These are phyloP conservation scores for Kwoniella botswanensis DNA, from an alignment of 768 basidiomycete species.

Conservation along the genomic window DNA sequence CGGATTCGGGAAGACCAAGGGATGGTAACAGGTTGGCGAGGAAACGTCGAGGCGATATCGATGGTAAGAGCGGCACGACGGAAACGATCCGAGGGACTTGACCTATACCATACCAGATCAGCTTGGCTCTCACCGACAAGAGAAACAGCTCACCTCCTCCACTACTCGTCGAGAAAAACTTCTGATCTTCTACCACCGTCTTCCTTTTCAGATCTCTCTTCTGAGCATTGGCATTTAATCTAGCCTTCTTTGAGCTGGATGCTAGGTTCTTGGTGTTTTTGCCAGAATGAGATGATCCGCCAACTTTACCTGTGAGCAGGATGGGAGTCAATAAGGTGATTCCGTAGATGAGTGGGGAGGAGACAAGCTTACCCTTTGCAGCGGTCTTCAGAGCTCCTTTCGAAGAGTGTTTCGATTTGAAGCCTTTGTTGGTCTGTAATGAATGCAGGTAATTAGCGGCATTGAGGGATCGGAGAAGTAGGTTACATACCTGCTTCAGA, in stretches of 20 bases:
- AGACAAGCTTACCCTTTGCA: conserved; percentile 70
- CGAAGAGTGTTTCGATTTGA: conserved; percentile 88
- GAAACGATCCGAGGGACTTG: conserved; percentile 77
- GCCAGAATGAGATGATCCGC: conserved; percentile 40
- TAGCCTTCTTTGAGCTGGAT: conserved; percentile 46
- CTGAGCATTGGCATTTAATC: conserved; percentile 59
- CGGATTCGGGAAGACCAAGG: conserved; percentile 65
- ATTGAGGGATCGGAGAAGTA: neutral
- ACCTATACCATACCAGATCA: conserved; percentile 66
- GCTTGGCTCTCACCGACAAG: conserved; percentile 61
- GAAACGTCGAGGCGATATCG: conserved; percentile 65
- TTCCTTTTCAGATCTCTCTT: conserved; percentile 78
- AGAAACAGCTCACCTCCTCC: conserved; percentile 62
- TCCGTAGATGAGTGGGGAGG: neutral
- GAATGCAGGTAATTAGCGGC: conserved; percentile 4
- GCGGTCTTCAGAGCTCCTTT: conserved; percentile 82
- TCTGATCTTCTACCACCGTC: conserved; percentile 83
- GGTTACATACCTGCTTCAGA: conserved; percentile 73
- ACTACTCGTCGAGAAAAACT: conserved; percentile 60
- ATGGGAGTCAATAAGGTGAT: conserved; percentile 5
- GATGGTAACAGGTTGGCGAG: conserved; percentile 68
- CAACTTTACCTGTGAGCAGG: conserved; percentile 62
- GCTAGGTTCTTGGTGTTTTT: conserved; percentile 61
- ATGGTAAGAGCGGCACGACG: conserved; percentile 78
- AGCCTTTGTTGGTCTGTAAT: conserved; percentile 80